Conservation (phyloP, 2,329 filamentous ascomycete genomes). For the Aureobasidium sp. region DNA sequence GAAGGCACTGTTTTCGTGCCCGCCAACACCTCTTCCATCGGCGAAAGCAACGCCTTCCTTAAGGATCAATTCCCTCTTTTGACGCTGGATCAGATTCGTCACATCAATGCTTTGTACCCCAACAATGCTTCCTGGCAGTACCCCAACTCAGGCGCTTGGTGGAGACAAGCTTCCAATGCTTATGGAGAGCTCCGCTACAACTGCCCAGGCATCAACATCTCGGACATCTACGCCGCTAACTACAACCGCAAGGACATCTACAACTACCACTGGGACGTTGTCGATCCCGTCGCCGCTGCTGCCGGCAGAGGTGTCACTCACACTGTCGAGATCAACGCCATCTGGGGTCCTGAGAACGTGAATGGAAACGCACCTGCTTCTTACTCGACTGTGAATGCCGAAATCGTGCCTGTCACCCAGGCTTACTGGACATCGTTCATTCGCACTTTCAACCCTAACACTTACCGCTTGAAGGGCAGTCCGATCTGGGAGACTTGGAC, state of each 20-base stretch:
- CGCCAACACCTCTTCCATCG: slow-evolving; percentile 38
- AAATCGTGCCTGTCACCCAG: slow-evolving; percentile 56
- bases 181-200: slow-evolving; percentile 62
- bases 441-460: slow-evolving; percentile 59
- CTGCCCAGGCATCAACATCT: slow-evolving; percentile 55
- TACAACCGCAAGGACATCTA: not conserved
- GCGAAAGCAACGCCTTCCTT: slow-evolving; percentile 50
- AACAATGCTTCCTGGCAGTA: slow-evolving; percentile 32
- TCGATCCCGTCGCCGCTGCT: slow-evolving; percentile 48
- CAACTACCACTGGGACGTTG: slow-evolving; percentile 56
- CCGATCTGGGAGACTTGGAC: slow-evolving; percentile 48
- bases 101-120: slow-evolving; percentile 50
- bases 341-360: slow-evolving; percentile 58
- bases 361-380: slow-evolving; percentile 44
- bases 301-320: slow-evolving; percentile 59
- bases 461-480: slow-evolving; percentile 37
- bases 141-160: slow-evolving; percentile 47
- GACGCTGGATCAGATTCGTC: slow-evolving; percentile 42
- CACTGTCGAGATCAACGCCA: slow-evolving; percentile 57
- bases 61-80: slow-evolving; percentile 53
- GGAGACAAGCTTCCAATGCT: slow-evolving; percentile 50
- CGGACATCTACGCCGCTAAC: slow-evolving; percentile 30
- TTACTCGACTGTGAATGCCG: slow-evolving; percentile 51
- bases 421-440: slow-evolving; percentile 73
- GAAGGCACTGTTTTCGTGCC: slow-evolving; percentile 60